These are phyloP conservation scores for Trypethelium eluteriae DNA, from an alignment of 495 filamentous ascomycete genomes.

Conservation along the genomic window DNA sequence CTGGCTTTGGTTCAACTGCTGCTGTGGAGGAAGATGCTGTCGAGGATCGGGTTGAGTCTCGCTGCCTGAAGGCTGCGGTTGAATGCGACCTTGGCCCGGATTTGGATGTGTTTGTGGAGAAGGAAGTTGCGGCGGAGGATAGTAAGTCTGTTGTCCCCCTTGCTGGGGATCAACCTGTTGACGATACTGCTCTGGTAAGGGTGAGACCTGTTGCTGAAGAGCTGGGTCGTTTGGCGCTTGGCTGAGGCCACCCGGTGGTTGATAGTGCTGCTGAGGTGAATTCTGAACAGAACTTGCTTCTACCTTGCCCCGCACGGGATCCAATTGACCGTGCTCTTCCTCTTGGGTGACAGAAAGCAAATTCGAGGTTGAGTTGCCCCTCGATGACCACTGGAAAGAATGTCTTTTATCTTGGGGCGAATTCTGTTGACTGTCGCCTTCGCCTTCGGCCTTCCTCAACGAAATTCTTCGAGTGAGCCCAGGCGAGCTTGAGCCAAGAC, in stretches of 20 bases:
- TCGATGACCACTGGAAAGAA: slow-evolving; percentile 8
- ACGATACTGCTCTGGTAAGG: neutral
- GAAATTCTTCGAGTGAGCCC: slow-evolving; percentile 6
- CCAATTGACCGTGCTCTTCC: neutral
- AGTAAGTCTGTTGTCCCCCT: slow-evolving; percentile 4
- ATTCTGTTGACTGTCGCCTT: slow-evolving; percentile 1
- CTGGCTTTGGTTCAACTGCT: neutral
- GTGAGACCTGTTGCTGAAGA: slow-evolving; percentile 4
- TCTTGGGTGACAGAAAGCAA: slow-evolving; percentile 6
- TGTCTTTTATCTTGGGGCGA: neutral
- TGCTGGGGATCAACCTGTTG: slow-evolving; percentile 12
- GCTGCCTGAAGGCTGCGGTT: neutral
- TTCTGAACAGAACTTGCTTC: slow-evolving; percentile 5
- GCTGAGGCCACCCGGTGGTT: neutral
- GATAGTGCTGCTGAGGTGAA: slow-evolving; percentile 3
- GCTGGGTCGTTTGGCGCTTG: slow-evolving; percentile 3
- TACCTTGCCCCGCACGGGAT: neutral
- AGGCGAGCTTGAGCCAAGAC: slow-evolving; percentile 4
- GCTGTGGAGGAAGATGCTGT: neutral
- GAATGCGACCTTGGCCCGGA: neutral
- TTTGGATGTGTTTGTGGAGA: neutral
- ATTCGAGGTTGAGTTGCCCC: slow-evolving; percentile 1
- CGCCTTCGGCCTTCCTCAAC: slow-evolving; percentile 1
- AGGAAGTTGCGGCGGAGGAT: slow-evolving; percentile 9
- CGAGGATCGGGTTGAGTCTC: neutral